phyloP scores from a whole-genome alignment of 768 basidiomycete species.

The Mycena indigotica region DNA sequence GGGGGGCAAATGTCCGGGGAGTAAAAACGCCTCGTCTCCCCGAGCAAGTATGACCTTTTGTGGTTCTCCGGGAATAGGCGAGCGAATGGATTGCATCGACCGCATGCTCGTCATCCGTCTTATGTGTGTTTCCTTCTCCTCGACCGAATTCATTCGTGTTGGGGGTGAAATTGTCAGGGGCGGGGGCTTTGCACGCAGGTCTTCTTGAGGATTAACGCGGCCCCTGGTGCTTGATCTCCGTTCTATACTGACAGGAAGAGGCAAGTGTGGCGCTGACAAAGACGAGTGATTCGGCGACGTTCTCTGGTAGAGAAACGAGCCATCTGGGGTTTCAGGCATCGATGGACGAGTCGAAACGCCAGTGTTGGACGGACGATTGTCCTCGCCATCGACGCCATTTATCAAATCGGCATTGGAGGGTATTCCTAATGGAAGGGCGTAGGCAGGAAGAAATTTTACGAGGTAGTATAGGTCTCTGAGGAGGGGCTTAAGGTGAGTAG shows the following conservation, averaged over 20 bases:
- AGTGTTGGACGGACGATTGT: conserved; percentile 3
- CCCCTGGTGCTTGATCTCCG: conserved; percentile 8
- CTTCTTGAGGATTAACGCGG: conserved; percentile 13
- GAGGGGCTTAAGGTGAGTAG: not conserved
- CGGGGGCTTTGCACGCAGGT: conserved; percentile 23
- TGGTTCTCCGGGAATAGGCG: conserved; percentile 15
- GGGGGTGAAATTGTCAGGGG: conserved; percentile 28
- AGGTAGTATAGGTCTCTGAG: conserved; percentile 65
- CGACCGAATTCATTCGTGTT: conserved; percentile 14
- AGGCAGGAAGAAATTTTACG: conserved; percentile 72
- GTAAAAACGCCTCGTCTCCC: conserved; percentile 48
- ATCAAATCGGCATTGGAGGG: conserved; percentile 39
- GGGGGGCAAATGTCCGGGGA: conserved; percentile 60
- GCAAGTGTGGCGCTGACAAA: conserved; percentile 29
- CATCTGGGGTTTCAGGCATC: not conserved
- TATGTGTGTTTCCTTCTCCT: conserved; percentile 7
- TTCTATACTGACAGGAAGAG: conserved; percentile 29
- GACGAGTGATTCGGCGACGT: conserved; percentile 11
- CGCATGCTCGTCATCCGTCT: not conserved
- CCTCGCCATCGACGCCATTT: conserved; percentile 3
- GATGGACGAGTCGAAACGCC: conserved; percentile 9
- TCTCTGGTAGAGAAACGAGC: conserved; percentile 30
- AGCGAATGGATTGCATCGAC: conserved; percentile 8
- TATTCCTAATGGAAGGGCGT: conserved; percentile 55
- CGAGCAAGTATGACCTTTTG: conserved; percentile 40